A percentile compares a stretch with the other conserved stretches of the same genome.
phyloP scores from a whole-genome alignment of 192 early-diverging fungal species.

The Mortierella antarctica region DNA sequence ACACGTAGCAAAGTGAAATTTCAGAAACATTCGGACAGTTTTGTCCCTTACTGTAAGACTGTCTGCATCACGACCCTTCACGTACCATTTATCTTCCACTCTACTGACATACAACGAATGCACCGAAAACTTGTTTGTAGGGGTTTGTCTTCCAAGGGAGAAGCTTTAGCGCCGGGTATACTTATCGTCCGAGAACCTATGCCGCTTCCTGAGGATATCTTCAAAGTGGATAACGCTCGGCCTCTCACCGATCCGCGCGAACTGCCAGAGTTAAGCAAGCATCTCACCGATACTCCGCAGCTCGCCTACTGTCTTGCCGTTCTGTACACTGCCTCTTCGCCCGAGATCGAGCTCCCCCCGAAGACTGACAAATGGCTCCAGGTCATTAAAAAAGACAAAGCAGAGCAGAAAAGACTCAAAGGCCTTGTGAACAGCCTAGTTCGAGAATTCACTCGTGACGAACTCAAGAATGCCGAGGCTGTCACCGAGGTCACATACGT shows the following conservation, averaged over 20 bases:
- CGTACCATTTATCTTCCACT: too few species aligned
- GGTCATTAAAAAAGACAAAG: not conserved
- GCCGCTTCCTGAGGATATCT: not conserved
- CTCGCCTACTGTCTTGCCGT: not conserved
- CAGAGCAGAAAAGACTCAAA: not conserved
- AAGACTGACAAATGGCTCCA: not conserved
- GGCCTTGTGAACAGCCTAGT: not conserved
- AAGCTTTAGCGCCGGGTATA: too few species aligned
- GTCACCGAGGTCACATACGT: not conserved
- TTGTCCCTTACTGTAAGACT: too few species aligned
- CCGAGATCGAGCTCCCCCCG: not conserved
- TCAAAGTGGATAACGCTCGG: not conserved
- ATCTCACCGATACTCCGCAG: not conserved
- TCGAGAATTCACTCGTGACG: not conserved
- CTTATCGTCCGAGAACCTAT: too few species aligned
- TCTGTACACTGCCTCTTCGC: not conserved
- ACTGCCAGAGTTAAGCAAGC: not conserved
- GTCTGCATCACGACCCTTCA: too few species aligned
- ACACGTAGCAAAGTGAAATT: too few species aligned
- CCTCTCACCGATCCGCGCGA: not conserved
- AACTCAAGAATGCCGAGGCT: not conserved
- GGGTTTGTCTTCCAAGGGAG: too few species aligned
- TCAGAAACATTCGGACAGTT: too few species aligned
- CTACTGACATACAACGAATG: too few species aligned
- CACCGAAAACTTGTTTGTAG: too few species aligned